Percentiles rank a stretch among this genome's conserved stretches.
phyloP scores from a whole-genome alignment of 306 rosid genomes.

The Quercus aquifolioides region DNA sequence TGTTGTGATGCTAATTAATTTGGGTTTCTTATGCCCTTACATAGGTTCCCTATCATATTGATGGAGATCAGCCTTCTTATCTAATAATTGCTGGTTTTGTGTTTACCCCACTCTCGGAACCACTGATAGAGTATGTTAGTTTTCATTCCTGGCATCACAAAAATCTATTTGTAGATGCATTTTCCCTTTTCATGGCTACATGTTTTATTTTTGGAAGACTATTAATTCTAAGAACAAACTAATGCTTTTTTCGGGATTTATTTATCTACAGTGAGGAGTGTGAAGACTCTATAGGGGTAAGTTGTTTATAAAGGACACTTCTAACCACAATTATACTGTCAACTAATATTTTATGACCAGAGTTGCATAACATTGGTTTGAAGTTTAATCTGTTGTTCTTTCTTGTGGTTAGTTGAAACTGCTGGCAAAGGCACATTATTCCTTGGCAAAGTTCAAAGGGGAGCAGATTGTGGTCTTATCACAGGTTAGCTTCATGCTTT shows the following conservation, averaged over 20 bases:
- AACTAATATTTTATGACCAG: background rate
- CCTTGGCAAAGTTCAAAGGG: constrained; percentile 80
- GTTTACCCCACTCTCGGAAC: constrained; percentile 97
- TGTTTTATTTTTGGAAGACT: background rate
- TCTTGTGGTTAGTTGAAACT: constrained; percentile 62
- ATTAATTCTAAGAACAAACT: background rate
- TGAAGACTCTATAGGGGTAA: constrained; percentile 88
- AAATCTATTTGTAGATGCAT: background rate
- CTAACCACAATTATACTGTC: constrained; percentile 6
- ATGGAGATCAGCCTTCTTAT: constrained; percentile 91
- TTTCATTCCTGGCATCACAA: constrained; percentile 1
- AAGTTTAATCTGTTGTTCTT: constrained; percentile 6
- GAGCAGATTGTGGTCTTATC: constrained; percentile 92
- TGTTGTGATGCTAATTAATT: constrained; percentile 28
- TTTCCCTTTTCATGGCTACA: background rate
- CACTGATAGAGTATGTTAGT: constrained; percentile 80
- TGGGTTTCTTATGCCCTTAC: background rate
- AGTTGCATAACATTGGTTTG: background rate
- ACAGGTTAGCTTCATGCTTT: constrained; percentile 61
- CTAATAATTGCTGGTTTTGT: constrained; percentile 92
- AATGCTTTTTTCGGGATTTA: background rate
- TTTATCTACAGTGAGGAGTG: constrained; percentile 74
- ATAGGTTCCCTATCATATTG: constrained; percentile 85
- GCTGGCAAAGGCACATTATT: constrained; percentile 87
- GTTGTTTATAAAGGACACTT: constrained; percentile 19